Percentiles rank a stretch among this genome's conserved stretches.
Evolutionary conservation across 1,284 basidiomycete species (phyloP).

Genomic region (Heterobasidion occidentale): DNA sequence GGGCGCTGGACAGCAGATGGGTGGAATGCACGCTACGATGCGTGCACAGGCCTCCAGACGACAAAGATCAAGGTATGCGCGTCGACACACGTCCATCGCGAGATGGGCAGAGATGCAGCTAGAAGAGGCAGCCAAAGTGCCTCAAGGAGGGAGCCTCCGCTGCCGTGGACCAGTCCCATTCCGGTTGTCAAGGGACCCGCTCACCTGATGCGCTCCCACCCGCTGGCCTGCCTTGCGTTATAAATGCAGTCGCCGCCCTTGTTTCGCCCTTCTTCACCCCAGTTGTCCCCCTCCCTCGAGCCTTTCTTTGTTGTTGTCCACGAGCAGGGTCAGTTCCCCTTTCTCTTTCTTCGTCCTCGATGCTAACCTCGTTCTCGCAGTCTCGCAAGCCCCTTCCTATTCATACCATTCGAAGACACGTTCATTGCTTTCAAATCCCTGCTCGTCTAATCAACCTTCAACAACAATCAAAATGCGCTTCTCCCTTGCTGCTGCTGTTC

Average conservation of each 20-base stretch:
- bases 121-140: background rate
- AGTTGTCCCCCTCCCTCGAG: constrained; percentile 14
- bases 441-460: background rate
- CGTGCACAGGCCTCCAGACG: too few relatives aligned
- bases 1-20: too few relatives aligned
- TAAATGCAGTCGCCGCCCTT: background rate
- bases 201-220: background rate
- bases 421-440: background rate
- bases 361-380: background rate
- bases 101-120: background rate
- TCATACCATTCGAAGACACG: background rate
- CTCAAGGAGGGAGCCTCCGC: background rate
- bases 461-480: constrained; percentile 17
- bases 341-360: constrained; percentile 6
- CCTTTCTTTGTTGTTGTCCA: constrained; percentile 15
- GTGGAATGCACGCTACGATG: too few relatives aligned
- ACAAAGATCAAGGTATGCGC: too few relatives aligned
- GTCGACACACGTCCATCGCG: too few relatives aligned
- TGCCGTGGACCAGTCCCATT: too few relatives aligned
- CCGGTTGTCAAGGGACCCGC: background rate
- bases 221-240: background rate
- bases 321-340: constrained; percentile 23
- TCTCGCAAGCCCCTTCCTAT: constrained; percentile 4
- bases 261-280: background rate
- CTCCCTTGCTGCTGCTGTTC: constrained; percentile 8